Conservation (phyloP, 352 stramenopile genomes). For the Phytophthora agathidicida region DNA sequence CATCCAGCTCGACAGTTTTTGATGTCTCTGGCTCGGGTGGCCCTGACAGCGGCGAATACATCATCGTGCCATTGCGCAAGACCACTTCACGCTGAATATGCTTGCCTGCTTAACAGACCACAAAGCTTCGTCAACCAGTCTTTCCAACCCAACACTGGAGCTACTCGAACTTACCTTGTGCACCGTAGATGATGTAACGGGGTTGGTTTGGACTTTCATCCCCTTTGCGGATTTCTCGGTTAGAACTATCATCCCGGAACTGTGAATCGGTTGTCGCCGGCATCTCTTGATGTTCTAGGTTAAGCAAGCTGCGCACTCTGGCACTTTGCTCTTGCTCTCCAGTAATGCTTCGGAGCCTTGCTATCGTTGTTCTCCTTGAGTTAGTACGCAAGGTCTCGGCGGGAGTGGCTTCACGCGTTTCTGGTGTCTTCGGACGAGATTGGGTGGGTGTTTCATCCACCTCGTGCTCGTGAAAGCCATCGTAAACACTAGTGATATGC, state of each 20-base stretch:
- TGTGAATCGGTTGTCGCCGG: neutral
- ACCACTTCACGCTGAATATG: conserved; percentile 19
- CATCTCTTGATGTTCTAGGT: conserved; percentile 12
- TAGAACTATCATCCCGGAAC: neutral
- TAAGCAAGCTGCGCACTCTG: conserved; percentile 1
- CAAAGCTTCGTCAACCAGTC: neutral
- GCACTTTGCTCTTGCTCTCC: conserved; percentile 14
- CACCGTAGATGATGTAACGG: conserved; percentile 18
- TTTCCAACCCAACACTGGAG: neutral
- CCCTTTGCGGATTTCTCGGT: neutral
- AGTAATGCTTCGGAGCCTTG: conserved; percentile 26
- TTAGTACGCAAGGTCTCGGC: conserved; percentile 1
- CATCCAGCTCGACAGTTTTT: neutral
- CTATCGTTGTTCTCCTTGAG: conserved; percentile 21
- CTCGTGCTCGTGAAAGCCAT: neutral
- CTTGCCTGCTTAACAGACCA: conserved; percentile 5
- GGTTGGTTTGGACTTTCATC: conserved; percentile 6
- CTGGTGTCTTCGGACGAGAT: conserved; percentile 1
- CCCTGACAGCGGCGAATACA: conserved; percentile 14
- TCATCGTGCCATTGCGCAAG: conserved; percentile 25
- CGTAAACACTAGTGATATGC: conserved; percentile 9
- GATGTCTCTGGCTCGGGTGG: conserved; percentile 6
- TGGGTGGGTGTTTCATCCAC: neutral
- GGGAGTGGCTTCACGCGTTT: neutral
- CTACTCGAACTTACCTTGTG: conserved; percentile 13